Evolutionary conservation across 108 stramenopile genomes (phyloP).

Genomic region (Schizochytrium sp.): DNA sequence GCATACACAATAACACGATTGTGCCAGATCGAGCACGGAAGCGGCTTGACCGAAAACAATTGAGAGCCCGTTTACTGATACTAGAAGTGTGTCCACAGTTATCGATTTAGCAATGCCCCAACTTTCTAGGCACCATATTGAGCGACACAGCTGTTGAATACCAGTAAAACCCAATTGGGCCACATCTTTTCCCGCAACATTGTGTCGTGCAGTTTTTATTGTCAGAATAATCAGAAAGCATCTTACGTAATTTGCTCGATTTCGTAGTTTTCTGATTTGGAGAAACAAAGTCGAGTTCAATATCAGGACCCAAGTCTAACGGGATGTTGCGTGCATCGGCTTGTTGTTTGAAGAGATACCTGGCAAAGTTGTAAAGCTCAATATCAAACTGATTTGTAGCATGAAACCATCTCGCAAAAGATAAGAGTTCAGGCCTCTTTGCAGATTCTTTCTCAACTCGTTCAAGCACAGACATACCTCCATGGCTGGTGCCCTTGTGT

Average conservation of each 20-base stretch:
- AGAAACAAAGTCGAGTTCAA: conserved; percentile 22
- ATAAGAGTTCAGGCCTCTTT: neutral
- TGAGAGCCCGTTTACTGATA: too few species aligned
- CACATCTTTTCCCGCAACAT: neutral
- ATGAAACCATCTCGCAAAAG: conserved; percentile 29
- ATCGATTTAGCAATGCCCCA: too few species aligned
- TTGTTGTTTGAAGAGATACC: neutral
- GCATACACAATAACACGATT: too few species aligned
- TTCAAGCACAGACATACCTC: neutral
- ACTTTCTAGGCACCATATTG: neutral
- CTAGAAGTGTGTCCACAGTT: too few species aligned
- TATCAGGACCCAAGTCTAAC: neutral
- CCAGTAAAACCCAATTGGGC: neutral
- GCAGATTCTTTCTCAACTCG: conserved; percentile 18
- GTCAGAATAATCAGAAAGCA: neutral
- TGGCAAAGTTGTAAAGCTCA: conserved; percentile 44
- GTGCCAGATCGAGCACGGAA: too few species aligned
- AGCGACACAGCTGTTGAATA: neutral
- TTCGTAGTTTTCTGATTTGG: neutral
- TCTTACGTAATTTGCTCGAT: neutral
- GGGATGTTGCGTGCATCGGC: neutral
- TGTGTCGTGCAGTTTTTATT: neutral
- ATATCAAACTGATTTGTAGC: conserved; percentile 26
- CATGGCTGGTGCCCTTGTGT: conserved; percentile 9
- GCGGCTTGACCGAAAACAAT: too few species aligned